These are phyloP conservation scores for Aethionema arabicum DNA, from an alignment of 345 rosid species.

Conservation along the genomic window DNA sequence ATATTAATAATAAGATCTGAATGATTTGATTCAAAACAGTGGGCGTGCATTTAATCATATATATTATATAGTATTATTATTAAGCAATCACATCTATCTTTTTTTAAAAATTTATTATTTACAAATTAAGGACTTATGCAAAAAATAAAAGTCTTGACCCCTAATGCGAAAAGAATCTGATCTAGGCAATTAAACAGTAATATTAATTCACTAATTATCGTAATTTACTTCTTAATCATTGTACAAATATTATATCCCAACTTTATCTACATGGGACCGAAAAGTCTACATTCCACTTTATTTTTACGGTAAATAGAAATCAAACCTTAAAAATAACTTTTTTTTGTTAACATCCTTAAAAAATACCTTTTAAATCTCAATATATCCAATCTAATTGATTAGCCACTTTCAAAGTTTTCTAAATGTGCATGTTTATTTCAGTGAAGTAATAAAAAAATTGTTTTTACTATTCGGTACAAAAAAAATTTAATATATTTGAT, in stretches of 20 bases:
- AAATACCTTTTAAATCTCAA: slow-evolving; percentile 11
- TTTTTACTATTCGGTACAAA: not conserved
- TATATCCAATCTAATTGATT: slow-evolving; percentile 14
- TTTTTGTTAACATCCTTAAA: too few relatives aligned
- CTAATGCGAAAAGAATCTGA: slow-evolving; percentile 9
- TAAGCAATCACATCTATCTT: not conserved
- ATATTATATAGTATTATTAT: not conserved
- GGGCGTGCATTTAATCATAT: not conserved
- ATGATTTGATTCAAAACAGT: not conserved
- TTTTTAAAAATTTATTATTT: not conserved
- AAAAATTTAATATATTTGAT: too few relatives aligned
- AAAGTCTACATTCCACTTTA: not conserved
- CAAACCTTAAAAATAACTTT: slow-evolving; percentile 14
- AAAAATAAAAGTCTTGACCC: not conserved
- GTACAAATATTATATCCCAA: not conserved
- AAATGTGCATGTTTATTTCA: slow-evolving; percentile 10
- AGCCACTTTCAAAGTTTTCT: slow-evolving; percentile 5
- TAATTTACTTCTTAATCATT: slow-evolving; percentile 6
- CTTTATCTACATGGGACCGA: slow-evolving; percentile 22
- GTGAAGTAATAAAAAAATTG: not conserved
- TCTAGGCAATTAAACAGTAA: slow-evolving; percentile 16
- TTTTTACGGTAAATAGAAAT: not conserved
- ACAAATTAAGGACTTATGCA: not conserved
- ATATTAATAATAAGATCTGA: not conserved
- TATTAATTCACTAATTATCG: not conserved